Conservation (phyloP, 306 rosid species). For the Pyrus bretschneideri region DNA sequence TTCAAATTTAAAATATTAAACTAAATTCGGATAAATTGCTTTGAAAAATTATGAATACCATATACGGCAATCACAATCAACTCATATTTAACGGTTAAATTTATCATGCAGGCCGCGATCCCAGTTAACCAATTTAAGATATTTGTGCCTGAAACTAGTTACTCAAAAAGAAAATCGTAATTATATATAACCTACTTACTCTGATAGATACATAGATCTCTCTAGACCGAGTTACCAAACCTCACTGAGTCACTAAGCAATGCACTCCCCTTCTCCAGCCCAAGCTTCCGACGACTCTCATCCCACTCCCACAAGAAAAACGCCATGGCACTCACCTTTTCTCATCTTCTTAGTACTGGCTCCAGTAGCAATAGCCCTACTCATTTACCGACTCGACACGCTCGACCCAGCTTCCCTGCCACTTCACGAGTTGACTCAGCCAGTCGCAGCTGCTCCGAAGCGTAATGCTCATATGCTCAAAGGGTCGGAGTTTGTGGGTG, state of each 20-base stretch:
- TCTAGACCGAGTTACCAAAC: background rate
- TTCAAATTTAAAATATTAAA: no score
- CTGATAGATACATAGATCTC: no score
- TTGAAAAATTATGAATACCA: no score
- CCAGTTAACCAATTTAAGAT: background rate
- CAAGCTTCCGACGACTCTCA: background rate
- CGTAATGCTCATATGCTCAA: constrained; percentile 22
- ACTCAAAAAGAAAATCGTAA: no score
- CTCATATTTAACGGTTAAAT: background rate
- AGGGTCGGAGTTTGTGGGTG: constrained; percentile 37
- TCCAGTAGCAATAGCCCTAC: constrained; percentile 20
- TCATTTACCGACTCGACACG: constrained; percentile 43
- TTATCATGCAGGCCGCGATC: background rate
- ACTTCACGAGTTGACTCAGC: constrained; percentile 14
- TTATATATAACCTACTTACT: no score
- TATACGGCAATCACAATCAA: no score
- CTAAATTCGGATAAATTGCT: no score
- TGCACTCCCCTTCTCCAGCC: background rate
- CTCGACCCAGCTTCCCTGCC: constrained; percentile 46
- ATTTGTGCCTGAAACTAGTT: no score
- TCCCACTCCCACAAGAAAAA: background rate
- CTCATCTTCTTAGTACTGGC: constrained; percentile 5
- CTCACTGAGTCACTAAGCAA: background rate
- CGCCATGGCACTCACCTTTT: constrained; percentile 1
- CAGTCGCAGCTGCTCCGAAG: constrained; percentile 1